Evolutionary conservation across 2,329 filamentous ascomycete genomes (phyloP).

Genomic region (Penicillium paneum): DNA sequence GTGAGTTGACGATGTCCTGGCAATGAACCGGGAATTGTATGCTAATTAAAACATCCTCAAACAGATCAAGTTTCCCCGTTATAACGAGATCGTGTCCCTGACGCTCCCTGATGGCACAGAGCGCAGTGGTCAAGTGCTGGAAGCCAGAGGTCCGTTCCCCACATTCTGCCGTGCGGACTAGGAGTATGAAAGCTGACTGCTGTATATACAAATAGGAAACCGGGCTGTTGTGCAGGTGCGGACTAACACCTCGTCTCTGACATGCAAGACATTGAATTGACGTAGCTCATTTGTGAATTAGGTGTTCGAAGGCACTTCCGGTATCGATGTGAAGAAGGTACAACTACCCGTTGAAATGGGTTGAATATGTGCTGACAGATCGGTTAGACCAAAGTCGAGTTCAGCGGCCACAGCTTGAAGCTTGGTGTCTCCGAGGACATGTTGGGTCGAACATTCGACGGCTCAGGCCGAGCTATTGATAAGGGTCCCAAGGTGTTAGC

Average conservation of each 20-base stretch:
- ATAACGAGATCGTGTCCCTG: slow-evolving; percentile 96
- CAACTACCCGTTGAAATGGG: slow-evolving; percentile 8
- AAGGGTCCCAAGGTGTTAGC: slow-evolving; percentile 98
- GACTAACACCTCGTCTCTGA: slow-evolving; percentile 7
- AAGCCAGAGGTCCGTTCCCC: slow-evolving; percentile 76
- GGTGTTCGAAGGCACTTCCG: slow-evolving; percentile 96
- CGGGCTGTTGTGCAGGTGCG: slow-evolving; percentile 90
- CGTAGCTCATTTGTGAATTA: slow-evolving; percentile 40
- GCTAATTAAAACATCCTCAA: slow-evolving; percentile 13
- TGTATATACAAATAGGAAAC: slow-evolving; percentile 59
- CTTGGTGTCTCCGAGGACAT: slow-evolving; percentile 99
- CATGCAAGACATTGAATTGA: slow-evolving; percentile 27
- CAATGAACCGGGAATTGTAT: slow-evolving; percentile 1
- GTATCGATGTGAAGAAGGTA: slow-evolving; percentile 98
- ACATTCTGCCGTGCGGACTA: not conserved
- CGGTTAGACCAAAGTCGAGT: slow-evolving; percentile 86
- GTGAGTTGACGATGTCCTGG: slow-evolving; percentile 51
- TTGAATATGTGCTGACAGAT: slow-evolving; percentile 19
- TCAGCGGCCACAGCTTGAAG: slow-evolving; percentile 95
- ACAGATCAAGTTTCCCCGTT: slow-evolving; percentile 94
- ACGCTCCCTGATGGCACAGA: slow-evolving; percentile 93
- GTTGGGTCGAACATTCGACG: slow-evolving; percentile 98
- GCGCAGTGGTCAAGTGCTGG: slow-evolving; percentile 91
- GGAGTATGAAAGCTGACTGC: slow-evolving; percentile 17
- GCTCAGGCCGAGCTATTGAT: slow-evolving; percentile 95